A percentile compares a stretch with the other conserved stretches of the same genome.
These are phyloP conservation scores for Globisporangium echinulatum DNA, from an alignment of 352 stramenopile species.

Conservation along the genomic window DNA sequence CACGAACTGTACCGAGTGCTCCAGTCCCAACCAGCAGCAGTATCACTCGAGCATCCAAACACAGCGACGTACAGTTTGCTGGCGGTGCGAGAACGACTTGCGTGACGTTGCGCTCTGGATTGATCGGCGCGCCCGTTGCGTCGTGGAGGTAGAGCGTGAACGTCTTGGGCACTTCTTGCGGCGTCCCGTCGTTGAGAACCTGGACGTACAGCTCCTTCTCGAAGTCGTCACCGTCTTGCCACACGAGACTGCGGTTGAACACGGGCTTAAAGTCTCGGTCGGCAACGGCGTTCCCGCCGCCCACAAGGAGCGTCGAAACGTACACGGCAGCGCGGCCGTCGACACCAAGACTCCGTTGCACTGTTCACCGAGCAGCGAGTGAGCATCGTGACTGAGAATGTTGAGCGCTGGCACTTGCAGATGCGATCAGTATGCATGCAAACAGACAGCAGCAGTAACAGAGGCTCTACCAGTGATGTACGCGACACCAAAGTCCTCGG, in stretches of 20 bases:
- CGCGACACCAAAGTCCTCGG: conserved; percentile 58
- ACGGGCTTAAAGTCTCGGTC: conserved; percentile 46
- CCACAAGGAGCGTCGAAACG: conserved; percentile 40
- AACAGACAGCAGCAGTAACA: neutral
- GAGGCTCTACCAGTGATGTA: conserved; percentile 30
- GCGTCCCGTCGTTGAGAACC: conserved; percentile 49
- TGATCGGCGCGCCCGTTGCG: conserved; percentile 46
- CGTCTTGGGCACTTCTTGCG: conserved; percentile 40
- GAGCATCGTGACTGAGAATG: too few relatives aligned
- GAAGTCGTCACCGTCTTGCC: conserved; percentile 62
- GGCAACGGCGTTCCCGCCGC: conserved; percentile 37
- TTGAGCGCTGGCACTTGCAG: too few relatives aligned
- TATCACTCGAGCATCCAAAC: neutral
- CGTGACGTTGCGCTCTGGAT: conserved; percentile 34
- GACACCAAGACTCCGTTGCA: conserved; percentile 56
- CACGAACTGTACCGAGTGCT: neutral
- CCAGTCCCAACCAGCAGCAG: neutral
- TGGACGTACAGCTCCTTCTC: conserved; percentile 64
- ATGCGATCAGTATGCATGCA: neutral
- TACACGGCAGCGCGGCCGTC: conserved; percentile 60
- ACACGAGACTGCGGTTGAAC: conserved; percentile 69
- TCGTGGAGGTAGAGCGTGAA: conserved; percentile 61
- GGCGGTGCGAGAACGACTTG: conserved; percentile 41
- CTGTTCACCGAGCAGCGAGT: conserved; percentile 8
- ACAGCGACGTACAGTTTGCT: conserved; percentile 32